phyloP scores from a whole-genome alignment of 1,284 basidiomycete species.

The Uromyces viciae-fabae region DNA sequence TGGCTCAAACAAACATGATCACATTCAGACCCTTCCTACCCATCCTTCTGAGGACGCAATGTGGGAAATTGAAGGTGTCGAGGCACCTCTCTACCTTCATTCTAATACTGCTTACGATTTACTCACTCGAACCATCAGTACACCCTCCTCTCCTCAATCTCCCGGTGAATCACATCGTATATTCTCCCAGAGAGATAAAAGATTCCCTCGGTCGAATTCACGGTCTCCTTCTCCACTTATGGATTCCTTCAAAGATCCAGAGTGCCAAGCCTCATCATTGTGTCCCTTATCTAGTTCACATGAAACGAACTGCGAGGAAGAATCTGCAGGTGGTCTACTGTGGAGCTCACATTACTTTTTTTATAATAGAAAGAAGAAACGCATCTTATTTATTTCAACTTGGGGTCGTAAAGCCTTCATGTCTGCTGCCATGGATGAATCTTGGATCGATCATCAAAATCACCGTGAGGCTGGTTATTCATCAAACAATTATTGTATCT shows the following conservation, averaged over 20 bases:
- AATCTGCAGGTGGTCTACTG: conserved; percentile 70
- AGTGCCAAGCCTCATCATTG: background rate
- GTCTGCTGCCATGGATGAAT: conserved; percentile 13
- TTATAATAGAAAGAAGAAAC: conserved; percentile 82
- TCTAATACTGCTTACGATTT: background rate
- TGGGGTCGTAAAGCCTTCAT: conserved; percentile 69
- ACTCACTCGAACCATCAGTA: background rate
- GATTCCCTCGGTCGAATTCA: background rate
- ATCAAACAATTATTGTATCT: background rate
- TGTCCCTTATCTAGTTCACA: background rate
- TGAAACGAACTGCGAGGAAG: conserved; percentile 51
- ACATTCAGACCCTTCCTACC: conserved; percentile 1
- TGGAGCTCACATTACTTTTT: conserved; percentile 99
- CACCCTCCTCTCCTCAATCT: background rate
- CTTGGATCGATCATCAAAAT: background rate
- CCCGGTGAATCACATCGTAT: background rate
- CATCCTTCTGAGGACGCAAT: conserved; percentile 7
- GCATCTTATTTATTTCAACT: conserved; percentile 85
- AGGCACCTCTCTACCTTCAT: background rate
- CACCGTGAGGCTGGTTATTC: background rate
- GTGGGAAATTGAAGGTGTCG: conserved; percentile 26
- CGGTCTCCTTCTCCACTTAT: background rate
- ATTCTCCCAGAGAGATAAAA: background rate
- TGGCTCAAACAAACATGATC: conserved; percentile 6
- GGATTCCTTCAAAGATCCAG: background rate